Evolutionary conservation across 495 filamentous ascomycete species (phyloP), one percentile per base, ranked within the genome.

Genomic region (Ascobolus immersus): DNA sequence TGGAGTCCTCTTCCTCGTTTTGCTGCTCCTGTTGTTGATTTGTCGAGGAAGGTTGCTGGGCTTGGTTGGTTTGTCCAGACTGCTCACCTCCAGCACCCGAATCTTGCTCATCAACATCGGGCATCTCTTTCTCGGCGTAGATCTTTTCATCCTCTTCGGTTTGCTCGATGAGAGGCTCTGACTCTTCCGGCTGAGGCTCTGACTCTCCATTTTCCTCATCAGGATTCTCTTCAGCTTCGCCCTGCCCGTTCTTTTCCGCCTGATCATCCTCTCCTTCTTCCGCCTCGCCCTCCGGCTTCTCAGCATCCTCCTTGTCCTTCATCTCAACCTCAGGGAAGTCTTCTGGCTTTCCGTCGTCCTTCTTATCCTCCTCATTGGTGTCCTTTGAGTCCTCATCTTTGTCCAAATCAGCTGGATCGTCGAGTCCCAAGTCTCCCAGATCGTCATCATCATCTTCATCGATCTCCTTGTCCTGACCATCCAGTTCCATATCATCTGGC

Each of bases 401-500:
- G 22, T 59, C 45, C 25, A 54, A 53, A 32, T 59, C 54, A 17
- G 61, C 57, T 17, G 64, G 51, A 38, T 72, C 66, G 71, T 71
- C 37, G 73, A 61, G 33, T 82, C 70, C 53, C 80, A 65, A 38
- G 78, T 68, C 62, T 13, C 61, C 57, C 25, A 67, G 67, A 28
- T 71, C 60, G 19, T 73, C 72, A 36, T 73, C 69, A 30, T 73
- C 73, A 34, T 64, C 62, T 14, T 62, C 65, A 26, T 69, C 70
- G 18, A 59, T 53, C 30, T 69, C 68, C 32, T 65, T 61, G 28
- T 74, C 65, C 34, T 70, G 57, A 17, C 61, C 65, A 46, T 75
- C 73, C 21, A 78, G 55, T 25, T 72, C 57, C 56, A 78, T 67
- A 40, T 76, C 69, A 30, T 80, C 77, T 32, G 77, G 68, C 25